These are phyloP conservation scores for Brasenia schreberi DNA, from an alignment of 164 flowering plant species.

Conservation along the genomic window DNA sequence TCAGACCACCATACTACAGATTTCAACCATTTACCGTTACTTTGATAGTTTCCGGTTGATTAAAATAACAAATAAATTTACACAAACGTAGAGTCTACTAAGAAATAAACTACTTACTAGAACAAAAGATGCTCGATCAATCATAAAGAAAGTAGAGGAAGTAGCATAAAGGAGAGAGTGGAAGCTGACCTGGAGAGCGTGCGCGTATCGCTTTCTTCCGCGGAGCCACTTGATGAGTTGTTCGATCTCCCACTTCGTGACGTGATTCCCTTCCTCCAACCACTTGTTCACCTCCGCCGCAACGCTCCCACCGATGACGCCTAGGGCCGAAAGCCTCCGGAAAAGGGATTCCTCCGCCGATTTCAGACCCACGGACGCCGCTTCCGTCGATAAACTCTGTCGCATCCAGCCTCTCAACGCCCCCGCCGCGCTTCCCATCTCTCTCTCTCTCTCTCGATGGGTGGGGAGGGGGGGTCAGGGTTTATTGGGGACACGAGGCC, in stretches of 20 bases:
- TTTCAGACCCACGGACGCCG: neutral
- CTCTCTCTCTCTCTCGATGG: neutral
- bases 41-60: too few species aligned
- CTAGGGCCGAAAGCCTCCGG: conserved; percentile 30
- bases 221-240: conserved; percentile 40
- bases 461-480: neutral
- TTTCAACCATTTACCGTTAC: too few species aligned
- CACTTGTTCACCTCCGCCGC: conserved; percentile 22
- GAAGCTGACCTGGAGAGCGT: conserved; percentile 31
- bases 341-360: conserved; percentile 12
- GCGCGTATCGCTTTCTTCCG: conserved; percentile 20
- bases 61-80: too few species aligned
- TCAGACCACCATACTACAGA: too few species aligned
- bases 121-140: neutral
- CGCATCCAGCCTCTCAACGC: neutral
- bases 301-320: conserved; percentile 20
- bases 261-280: conserved; percentile 28
- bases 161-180: neutral
- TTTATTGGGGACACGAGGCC: too few species aligned
- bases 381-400: neutral
- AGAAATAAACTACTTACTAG: too few species aligned
- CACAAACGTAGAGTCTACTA: too few species aligned
- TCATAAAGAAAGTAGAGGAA: neutral
- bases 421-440: neutral
- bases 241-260: conserved; percentile 23